Percentiles rank a stretch among this genome's conserved stretches.
These are phyloP conservation scores for Laguncularia racemosa DNA, from an alignment of 345 rosid species.

Conservation along the genomic window DNA sequence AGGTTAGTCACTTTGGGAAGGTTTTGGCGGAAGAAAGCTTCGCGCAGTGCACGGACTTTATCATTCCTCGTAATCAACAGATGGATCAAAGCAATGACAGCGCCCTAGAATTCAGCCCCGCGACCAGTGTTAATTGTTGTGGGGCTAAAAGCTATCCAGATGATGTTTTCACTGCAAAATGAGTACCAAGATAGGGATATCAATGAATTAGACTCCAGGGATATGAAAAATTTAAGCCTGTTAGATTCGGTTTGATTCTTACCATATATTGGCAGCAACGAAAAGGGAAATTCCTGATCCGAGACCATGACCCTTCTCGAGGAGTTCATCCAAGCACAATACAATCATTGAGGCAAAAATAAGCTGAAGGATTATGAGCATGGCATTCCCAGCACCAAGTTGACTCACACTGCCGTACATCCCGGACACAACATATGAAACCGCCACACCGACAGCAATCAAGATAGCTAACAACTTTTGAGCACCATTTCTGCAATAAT, in stretches of 20 bases:
- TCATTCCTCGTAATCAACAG: conserved; percentile 71
- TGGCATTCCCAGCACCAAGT: conserved; percentile 12
- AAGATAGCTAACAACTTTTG: conserved; percentile 5
- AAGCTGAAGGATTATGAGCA: conserved; percentile 7
- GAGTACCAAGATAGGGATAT: background rate
- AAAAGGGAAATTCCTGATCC: conserved; percentile 10
- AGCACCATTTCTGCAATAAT: conserved; percentile 4
- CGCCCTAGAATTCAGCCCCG: conserved; percentile 92
- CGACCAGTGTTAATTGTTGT: conserved; percentile 85
- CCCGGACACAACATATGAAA: conserved; percentile 6
- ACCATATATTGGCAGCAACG: conserved; percentile 58
- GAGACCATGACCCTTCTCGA: conserved; percentile 5
- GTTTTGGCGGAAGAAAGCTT: conserved; percentile 85
- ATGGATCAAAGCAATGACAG: conserved; percentile 83
- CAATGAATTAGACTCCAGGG: background rate
- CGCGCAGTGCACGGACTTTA: conserved; percentile 73
- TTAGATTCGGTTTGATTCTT: conserved; percentile 2
- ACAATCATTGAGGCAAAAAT: conserved; percentile 6
- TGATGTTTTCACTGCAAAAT: conserved; percentile 62
- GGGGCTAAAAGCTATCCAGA: conserved; percentile 90
- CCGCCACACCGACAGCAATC: conserved; percentile 8
- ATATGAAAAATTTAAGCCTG: too few relatives aligned
- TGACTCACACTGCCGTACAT: conserved; percentile 7
- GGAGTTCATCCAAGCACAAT: conserved; percentile 9
- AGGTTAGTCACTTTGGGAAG: conserved; percentile 84